A percentile compares a stretch with the other conserved stretches of the same genome.
Evolutionary conservation across 2,329 filamentous ascomycete genomes (phyloP).

Genomic region (Ceratocystis papillata): DNA sequence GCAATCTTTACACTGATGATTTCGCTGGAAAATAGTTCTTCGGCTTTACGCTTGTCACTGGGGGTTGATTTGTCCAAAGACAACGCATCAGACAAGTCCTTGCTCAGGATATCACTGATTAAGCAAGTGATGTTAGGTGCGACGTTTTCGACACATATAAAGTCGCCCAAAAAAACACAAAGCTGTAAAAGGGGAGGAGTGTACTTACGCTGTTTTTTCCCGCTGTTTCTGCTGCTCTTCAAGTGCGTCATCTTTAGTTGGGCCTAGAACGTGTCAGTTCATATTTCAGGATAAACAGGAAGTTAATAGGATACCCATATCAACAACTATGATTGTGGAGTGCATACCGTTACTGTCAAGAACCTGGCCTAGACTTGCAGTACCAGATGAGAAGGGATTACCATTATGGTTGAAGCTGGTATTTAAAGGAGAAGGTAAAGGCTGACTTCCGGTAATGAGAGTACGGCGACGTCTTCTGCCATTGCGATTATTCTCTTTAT

Average conservation of each 20-base stretch:
- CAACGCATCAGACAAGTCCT: slow-evolving; percentile 79
- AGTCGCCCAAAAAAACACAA: slow-evolving; percentile 16
- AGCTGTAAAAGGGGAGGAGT: neutral
- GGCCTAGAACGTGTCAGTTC: slow-evolving; percentile 1
- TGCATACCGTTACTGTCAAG: slow-evolving; percentile 43
- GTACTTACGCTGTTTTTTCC: slow-evolving; percentile 83
- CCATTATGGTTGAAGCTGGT: slow-evolving; percentile 67
- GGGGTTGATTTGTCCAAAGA: slow-evolving; percentile 65
- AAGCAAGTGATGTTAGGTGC: slow-evolving; percentile 23
- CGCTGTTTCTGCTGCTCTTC: slow-evolving; percentile 69
- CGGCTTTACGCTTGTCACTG: slow-evolving; percentile 53
- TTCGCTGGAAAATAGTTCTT: slow-evolving; percentile 49
- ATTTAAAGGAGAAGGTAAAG: slow-evolving; percentile 86
- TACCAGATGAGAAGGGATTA: slow-evolving; percentile 20
- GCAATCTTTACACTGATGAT: slow-evolving; percentile 98
- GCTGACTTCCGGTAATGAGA: slow-evolving; percentile 93
- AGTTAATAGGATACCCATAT: too few species aligned
- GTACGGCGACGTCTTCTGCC: slow-evolving; percentile 81
- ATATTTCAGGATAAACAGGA: too few species aligned
- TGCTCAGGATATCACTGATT: slow-evolving; percentile 69
- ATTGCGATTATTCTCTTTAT: slow-evolving; percentile 85
- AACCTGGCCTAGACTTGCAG: slow-evolving; percentile 69
- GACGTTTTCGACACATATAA: slow-evolving; percentile 21
- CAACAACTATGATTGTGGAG: neutral
- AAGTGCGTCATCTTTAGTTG: slow-evolving; percentile 29